Evolutionary conservation across 495 filamentous ascomycete genomes (phyloP).

Genomic region (Penicillium chermesinum): DNA sequence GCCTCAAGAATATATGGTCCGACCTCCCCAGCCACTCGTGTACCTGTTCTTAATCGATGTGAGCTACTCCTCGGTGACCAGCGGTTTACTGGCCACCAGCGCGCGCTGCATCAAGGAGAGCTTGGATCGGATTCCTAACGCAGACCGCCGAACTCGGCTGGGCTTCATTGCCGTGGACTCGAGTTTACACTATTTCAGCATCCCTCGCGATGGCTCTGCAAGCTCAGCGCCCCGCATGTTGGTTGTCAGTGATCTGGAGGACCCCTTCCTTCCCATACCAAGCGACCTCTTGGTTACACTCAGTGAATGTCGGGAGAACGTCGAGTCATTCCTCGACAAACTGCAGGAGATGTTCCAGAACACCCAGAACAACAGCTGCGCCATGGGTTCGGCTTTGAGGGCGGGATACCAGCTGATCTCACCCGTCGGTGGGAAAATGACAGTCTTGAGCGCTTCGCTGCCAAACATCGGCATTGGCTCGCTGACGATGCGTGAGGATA

Average conservation of each 20-base stretch:
- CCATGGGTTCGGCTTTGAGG: conserved; percentile 88
- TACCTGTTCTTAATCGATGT: conserved; percentile 98
- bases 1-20: conserved; percentile 98
- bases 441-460: conserved; percentile 79
- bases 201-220: conserved; percentile 81
- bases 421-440: conserved; percentile 88
- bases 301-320: conserved; percentile 80
- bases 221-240: conserved; percentile 82
- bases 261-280: conserved; percentile 93
- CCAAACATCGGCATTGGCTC: conserved; percentile 90
- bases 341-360: conserved; percentile 96
- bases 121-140: conserved; percentile 93
- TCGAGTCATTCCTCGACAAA: conserved; percentile 85
- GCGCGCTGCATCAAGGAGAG: conserved; percentile 94
- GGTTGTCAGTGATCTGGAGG: conserved; percentile 91
- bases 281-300: conserved; percentile 89
- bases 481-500: conserved; percentile 91
- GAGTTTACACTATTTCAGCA: conserved; percentile 90
- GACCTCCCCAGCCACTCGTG: conserved; percentile 93
- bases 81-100: conserved; percentile 88
- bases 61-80: conserved; percentile 85
- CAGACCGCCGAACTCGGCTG: conserved; percentile 83
- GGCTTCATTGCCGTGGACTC: conserved; percentile 96
- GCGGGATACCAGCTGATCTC: conserved; percentile 94
- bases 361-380: conserved; percentile 77